Base-by-base conservation (phyloP, 345 rosid genomes). In the Gossypium longicalyx region DNA sequence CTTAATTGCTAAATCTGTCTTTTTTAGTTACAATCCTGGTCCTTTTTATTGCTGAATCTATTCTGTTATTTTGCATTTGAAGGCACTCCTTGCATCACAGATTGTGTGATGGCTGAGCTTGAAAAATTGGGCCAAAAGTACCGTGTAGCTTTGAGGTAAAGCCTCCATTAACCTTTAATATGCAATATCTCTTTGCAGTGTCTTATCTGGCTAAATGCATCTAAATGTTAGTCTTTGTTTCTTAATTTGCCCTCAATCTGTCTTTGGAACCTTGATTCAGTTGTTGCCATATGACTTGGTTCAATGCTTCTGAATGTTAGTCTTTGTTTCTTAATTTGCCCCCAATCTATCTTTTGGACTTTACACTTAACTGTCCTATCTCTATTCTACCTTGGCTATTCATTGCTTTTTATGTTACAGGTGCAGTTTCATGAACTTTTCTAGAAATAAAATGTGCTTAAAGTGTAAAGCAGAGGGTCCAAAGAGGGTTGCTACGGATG, bases 101-200 rank as follows among this genome's bases (percentile, higher is more conserved):
- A 95, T 78, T 95, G 99, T 54, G 99, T 95, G 65, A 95, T 95
- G 97, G 98, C 99, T 16, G 99, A 95, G 86, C 90, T 95, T 27
- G 99, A 95, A 90, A 95, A 93, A 86, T 77, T 95, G 67, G 99
- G 98, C 73, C 87, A 84, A 79, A 95, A 95, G 80, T 93, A 95
- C 70, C 99, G 98, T 41, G 98, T 95, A 4, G 98, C 99, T 78
- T 75, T 95, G 47, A 90, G 97, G 98, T 91, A 70, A 45, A 44
- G 53, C 66, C 23, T 7, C 2, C 45, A 27, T 51, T 62, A 34
- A 34, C n/a, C 20, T 59, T 47, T 53, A 45, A 10, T 38, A 59
- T 78, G 22, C 45, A 23, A 22, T 52, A 47, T 71, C 29, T 47
- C 68, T 16, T 20, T 63, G 34, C 47, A 9, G 43, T 6, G 29